Percentiles rank a stretch among this genome's conserved stretches.
Evolutionary conservation across 75 land plant genomes (phyloP).

Genomic region (Pseudotsuga menziesii): DNA sequence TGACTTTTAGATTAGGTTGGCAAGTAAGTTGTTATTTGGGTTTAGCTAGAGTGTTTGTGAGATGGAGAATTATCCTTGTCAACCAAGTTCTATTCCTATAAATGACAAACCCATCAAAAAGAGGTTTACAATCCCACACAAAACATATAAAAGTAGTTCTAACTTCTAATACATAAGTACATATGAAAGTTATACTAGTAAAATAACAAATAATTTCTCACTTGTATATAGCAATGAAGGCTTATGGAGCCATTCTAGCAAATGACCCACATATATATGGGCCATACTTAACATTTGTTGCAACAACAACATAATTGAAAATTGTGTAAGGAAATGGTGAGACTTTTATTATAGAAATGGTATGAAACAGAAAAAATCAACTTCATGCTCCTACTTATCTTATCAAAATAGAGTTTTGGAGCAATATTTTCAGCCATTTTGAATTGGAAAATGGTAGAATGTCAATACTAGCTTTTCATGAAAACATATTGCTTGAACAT

Average conservation of each 20-base stretch:
- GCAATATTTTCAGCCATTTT: conserved; percentile 90
- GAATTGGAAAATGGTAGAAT: conserved; percentile 11
- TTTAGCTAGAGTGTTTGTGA: no score
- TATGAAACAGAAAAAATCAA: conserved; percentile 75
- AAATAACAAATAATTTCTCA: conserved; percentile 11
- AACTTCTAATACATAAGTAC: not conserved
- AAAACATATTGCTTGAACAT: not conserved
- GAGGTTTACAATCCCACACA: no score
- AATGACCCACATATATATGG: conserved; percentile 86
- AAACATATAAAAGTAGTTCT: no score
- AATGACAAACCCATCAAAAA: not conserved
- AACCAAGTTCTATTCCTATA: no score
- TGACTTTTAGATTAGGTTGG: no score
- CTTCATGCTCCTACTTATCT: conserved; percentile 83
- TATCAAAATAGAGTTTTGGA: conserved; percentile 69
- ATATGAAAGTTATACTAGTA: not conserved
- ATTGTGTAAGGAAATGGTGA: conserved; percentile 95
- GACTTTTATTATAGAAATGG: conserved; percentile 68
- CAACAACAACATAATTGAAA: conserved; percentile 87
- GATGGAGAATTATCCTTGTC: no score
- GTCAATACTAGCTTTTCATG: not conserved
- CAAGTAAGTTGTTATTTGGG: no score
- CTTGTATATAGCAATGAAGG: conserved; percentile 93
- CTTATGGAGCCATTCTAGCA: conserved; percentile 89
- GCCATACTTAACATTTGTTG: conserved; percentile 69